Evolutionary conservation across 2,329 filamentous ascomycete species (phyloP), one percentile per base, ranked within the genome.

Genomic region (Aspergillus spinulosporus): DNA sequence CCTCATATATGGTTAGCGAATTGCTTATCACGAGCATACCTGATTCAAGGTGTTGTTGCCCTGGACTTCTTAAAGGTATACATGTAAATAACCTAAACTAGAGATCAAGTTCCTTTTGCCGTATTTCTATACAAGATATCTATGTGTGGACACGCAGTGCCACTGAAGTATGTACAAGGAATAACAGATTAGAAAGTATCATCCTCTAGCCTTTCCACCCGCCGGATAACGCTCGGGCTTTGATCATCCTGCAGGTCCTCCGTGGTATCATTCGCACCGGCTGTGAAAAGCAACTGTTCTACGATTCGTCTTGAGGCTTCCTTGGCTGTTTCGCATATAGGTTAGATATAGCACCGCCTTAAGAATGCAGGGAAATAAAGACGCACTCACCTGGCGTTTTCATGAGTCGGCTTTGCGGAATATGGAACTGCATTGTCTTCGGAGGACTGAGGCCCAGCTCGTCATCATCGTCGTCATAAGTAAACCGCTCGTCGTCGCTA

Each of bases 371-470:
- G 28, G 15, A 42, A 36, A 12, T 32, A n/a, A 28, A 2, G 29
- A 14, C 45, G 65, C 64, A 79, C 73, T 52, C 66, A 79, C 77
- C 77, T 54, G 78, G 78, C 12, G 78, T 80, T 59, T 78, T 76
- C 67, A 80, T 72, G 26, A 80, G 62, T 36, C 77, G 72, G 57
- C 74, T 78, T 61, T 80, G 78, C 21, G 78, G 78, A 50, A 80
- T 73, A 68, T 80, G 78, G 58, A 80, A 80, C 51, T 80, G 78
- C 76, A 80, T 80, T 9, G 78, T 80, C 79, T 97, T 97, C 0
- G 94, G 94, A 29, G 94, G 94, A 67, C 90, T 96, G 74, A 92
- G 88, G 4, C 87, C 90, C 47, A 83, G 73, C 21, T 76, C 72
- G 5, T 82, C 83, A 57, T 88, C 87, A 4, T 84, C 84, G 43